Evolutionary conservation across 2,329 filamentous ascomycete species (phyloP).

Genomic region (Colletotrichum navitas): DNA sequence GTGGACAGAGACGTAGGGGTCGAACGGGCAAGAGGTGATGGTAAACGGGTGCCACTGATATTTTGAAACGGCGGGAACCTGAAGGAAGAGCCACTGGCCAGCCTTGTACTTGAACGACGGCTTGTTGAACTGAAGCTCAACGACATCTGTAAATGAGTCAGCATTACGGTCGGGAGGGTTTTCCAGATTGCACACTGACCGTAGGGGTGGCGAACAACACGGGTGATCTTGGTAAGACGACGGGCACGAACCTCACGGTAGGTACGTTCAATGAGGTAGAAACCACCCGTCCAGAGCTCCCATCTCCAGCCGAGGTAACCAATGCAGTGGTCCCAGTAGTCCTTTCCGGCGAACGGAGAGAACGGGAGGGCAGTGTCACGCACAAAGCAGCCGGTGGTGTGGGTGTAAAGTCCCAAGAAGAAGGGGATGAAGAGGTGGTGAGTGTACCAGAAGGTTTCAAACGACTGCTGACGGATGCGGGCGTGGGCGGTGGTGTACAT

Average conservation of each 20-base stretch:
- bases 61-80: constrained; percentile 87
- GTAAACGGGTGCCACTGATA: constrained; percentile 99
- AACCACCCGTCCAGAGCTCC: constrained; percentile 87
- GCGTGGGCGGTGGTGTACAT: constrained; percentile 98
- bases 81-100: constrained; percentile 97
- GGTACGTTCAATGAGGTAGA: constrained; percentile 89
- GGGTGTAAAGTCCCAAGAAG: constrained; percentile 91
- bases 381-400: constrained; percentile 96
- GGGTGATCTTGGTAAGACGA: constrained; percentile 88
- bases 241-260: constrained; percentile 91
- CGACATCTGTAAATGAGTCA: constrained; percentile 74
- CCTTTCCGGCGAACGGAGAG: constrained; percentile 85
- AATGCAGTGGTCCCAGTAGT: constrained; percentile 93
- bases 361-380: constrained; percentile 79
- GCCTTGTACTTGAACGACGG: constrained; percentile 98
- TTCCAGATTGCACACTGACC: constrained; percentile 64
- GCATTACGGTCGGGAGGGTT: constrained; percentile 15
- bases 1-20: constrained; percentile 94
- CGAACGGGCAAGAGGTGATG: constrained; percentile 97
- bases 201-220: constrained; percentile 95
- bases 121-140: constrained; percentile 97
- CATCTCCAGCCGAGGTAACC: constrained; percentile 98
- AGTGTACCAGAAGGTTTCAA: constrained; percentile 99
- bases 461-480: constrained; percentile 95
- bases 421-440: constrained; percentile 99